Evolutionary conservation across 192 early-diverging fungal genomes (phyloP).

Genomic region (Podila epicladia): DNA sequence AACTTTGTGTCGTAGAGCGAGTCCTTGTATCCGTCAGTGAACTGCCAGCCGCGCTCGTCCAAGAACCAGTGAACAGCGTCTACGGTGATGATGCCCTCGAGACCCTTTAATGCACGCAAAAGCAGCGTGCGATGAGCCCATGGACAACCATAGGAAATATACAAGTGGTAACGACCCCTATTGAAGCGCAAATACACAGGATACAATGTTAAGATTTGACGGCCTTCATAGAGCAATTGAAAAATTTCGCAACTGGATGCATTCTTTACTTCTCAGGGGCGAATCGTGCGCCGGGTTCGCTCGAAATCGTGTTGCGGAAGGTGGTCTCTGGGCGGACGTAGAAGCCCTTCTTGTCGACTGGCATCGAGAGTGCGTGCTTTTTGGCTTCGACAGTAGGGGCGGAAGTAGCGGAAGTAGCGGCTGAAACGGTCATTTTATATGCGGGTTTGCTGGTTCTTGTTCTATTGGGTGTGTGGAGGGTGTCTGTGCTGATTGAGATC

Average conservation of each 20-base stretch:
- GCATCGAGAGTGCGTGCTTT: no score
- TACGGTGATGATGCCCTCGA: constrained; percentile 83
- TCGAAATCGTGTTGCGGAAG: constrained; percentile 73
- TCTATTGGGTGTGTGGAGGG: no score
- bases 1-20: constrained; percentile 77
- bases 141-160: constrained; percentile 35
- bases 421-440: no score
- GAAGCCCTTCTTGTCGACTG: no score
- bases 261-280: constrained; percentile 70
- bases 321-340: constrained; percentile 5
- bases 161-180: constrained; percentile 43
- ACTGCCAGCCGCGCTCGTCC: constrained; percentile 84
- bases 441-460: no score
- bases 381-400: no score
- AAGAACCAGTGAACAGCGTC: constrained; percentile 88
- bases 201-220: not conserved
- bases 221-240: not conserved
- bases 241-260: not conserved
- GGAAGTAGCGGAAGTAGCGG: no score
- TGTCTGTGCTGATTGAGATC: no score
- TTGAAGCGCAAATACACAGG: not conserved
- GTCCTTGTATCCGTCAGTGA: constrained; percentile 78
- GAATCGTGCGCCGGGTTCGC: constrained; percentile 70
- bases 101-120: constrained; percentile 88
- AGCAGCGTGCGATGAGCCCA: constrained; percentile 88